Base-by-base conservation (phyloP, 2,329 filamentous ascomycete genomes). In the Chrysoporthe austroafricana region DNA sequence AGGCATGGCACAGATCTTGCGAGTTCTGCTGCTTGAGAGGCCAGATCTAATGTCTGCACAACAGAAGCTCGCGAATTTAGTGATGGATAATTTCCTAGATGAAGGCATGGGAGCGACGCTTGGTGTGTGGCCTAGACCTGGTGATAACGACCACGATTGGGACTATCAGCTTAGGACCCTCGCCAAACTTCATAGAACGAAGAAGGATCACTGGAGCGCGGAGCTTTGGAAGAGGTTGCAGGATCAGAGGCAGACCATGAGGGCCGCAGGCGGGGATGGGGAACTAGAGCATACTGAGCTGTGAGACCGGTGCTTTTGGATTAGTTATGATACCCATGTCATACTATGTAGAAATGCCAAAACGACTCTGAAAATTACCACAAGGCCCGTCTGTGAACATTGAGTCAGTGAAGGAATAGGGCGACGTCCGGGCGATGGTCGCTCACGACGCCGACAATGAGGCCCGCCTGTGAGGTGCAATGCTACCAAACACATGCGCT, bases 31-130 rank as follows among this genome's bases (percentile, higher is more conserved):
- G 3, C 80, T 78, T 9, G 77, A 82, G 34, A 81, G 78, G n/a
- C 76, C 79, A 4, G 79, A 81, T 36, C 86, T 87, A 80, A 82
- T 82, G 16, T 74, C 78, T 1, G 82, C 85, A 6, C 82, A 85
- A 73, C 82, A 81, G 67, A 87, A 85, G 73, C 83, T 85, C 34
- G 86, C 84, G 1, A 81, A 87, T 69, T 80, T 91, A 66, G 82
- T 90, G 39, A 81, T 86, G 44, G 89, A 91, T 73, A 88, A 83
- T 69, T 91, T 91, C 73, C 78, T 91, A n/a, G 89, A 91, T 73
- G 83, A 85, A 70, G 82, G 85, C 66, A 88, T 90, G 82, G 88
- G 88, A 52, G 88, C 88, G 2, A 79, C 80, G 34, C 70, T 84
- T 21, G 86, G 86, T 0, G 77, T 86, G 70, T 90, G 87, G 87